Conservation (phyloP, 805 yeast species). For the Candida golubevii region DNA sequence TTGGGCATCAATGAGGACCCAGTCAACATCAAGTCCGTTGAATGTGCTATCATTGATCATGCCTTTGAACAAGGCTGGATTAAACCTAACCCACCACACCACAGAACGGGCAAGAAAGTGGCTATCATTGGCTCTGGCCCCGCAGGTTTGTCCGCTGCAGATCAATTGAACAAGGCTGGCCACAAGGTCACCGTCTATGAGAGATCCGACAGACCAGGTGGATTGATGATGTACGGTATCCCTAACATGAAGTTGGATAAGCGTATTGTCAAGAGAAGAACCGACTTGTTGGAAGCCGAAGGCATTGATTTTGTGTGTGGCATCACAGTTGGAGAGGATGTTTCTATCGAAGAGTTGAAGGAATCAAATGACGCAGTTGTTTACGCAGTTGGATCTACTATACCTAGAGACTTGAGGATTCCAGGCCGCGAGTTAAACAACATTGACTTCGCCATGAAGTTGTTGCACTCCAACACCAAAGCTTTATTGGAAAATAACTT, state of each 20-base stretch:
- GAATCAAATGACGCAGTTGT: slow-evolving; percentile 74
- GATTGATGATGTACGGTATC: slow-evolving; percentile 96
- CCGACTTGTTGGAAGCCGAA: slow-evolving; percentile 84
- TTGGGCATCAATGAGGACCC: slow-evolving; percentile 92
- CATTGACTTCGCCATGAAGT: slow-evolving; percentile 92
- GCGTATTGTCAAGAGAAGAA: slow-evolving; percentile 86
- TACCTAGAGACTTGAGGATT: slow-evolving; percentile 90
- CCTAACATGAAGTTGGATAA: slow-evolving; percentile 98
- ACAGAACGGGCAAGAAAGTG: slow-evolving; percentile 78
- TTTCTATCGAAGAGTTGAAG: slow-evolving; percentile 66
- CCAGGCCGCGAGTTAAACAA: slow-evolving; percentile 91
- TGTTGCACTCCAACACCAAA: slow-evolving; percentile 82
- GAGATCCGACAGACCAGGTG: slow-evolving; percentile 94
- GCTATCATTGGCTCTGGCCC: slow-evolving; percentile 97
- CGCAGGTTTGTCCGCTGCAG: slow-evolving; percentile 94
- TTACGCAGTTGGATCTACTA: slow-evolving; percentile 90
- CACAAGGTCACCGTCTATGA: slow-evolving; percentile 89
- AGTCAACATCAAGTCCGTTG: slow-evolving; percentile 94
- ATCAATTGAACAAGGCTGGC: slow-evolving; percentile 94
- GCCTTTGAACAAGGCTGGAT: slow-evolving; percentile 98
- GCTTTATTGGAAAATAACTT: slow-evolving; percentile 79
- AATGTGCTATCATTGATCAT: slow-evolving; percentile 92
- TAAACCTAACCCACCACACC: slow-evolving; percentile 70
- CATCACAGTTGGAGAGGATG: slow-evolving; percentile 80
- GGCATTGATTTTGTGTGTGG: slow-evolving; percentile 77